phyloP scores from a whole-genome alignment of 768 basidiomycete species.

The Cystofilobasidium ferigula region DNA sequence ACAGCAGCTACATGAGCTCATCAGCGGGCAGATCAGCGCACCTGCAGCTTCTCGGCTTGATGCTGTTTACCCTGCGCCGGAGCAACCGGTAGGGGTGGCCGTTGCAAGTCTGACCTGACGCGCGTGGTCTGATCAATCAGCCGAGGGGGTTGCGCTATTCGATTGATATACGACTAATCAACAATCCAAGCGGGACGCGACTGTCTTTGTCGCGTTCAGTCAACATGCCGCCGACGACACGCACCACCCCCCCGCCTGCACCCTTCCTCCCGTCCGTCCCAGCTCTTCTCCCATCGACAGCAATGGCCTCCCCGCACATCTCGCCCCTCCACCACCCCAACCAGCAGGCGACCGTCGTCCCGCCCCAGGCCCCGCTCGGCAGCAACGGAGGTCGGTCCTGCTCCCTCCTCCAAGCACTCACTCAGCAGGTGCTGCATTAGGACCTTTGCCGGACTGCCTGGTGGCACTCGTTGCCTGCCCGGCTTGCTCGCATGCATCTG shows the following conservation, averaged over 20 bases:
- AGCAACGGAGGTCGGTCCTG: constrained; percentile 46
- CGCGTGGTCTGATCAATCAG: too few species aligned
- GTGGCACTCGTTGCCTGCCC: not conserved
- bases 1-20: too few species aligned
- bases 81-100: too few species aligned
- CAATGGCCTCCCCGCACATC: constrained; percentile 60
- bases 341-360: constrained; percentile 63
- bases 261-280: constrained; percentile 14
- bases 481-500: not conserved
- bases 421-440: too few species aligned
- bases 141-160: too few species aligned
- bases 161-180: too few species aligned
- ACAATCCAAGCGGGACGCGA: constrained; percentile 9
- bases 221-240: not conserved
- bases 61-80: too few species aligned
- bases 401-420: not conserved
- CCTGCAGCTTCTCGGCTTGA: too few species aligned
- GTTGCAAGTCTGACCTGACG: too few species aligned
- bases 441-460: not conserved
- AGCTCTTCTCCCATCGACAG: constrained; percentile 36
- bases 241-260: not conserved
- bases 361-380: constrained; percentile 69
- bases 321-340: constrained; percentile 77
- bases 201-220: constrained; percentile 10
- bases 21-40: too few species aligned